These are phyloP conservation scores for Tolypocladium inflatum DNA, from an alignment of 2,329 filamentous ascomycete species.

Conservation along the genomic window DNA sequence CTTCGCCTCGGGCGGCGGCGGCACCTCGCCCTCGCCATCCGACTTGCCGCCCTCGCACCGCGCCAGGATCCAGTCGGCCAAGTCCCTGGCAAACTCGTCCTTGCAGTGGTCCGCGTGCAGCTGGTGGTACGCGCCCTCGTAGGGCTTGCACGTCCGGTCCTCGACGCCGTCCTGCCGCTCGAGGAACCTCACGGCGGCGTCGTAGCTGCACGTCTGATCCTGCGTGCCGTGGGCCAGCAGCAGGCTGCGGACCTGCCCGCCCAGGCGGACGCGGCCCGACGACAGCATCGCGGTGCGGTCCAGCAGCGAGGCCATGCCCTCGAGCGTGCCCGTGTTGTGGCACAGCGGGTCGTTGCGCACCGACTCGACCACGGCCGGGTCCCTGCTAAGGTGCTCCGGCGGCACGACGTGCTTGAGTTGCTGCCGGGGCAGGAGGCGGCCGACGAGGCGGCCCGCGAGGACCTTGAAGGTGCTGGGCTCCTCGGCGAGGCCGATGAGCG, in stretches of 20 bases:
- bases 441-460: slow-evolving; percentile 55
- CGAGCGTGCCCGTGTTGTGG: slow-evolving; percentile 80
- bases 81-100: slow-evolving; percentile 47
- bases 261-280: slow-evolving; percentile 41
- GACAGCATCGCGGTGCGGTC: slow-evolving; percentile 59
- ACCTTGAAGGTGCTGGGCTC: slow-evolving; percentile 57
- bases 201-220: slow-evolving; percentile 60
- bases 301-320: slow-evolving; percentile 67
- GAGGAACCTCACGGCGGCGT: slow-evolving; percentile 55
- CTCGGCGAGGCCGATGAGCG: slow-evolving; percentile 66
- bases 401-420: slow-evolving; percentile 61
- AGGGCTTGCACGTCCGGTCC: slow-evolving; percentile 64
- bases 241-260: slow-evolving; percentile 49
- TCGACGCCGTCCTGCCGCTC: slow-evolving; percentile 43
- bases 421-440: slow-evolving; percentile 54
- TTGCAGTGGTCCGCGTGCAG: slow-evolving; percentile 51
- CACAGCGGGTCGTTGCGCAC: slow-evolving; percentile 59
- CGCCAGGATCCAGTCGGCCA: slow-evolving; percentile 57
- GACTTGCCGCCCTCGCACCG: slow-evolving; percentile 9
- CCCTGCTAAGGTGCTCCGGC: slow-evolving; percentile 54
- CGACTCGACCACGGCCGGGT: slow-evolving; percentile 50
- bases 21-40: slow-evolving; percentile 1
- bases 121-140: slow-evolving; percentile 73
- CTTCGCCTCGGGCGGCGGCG: slow-evolving; percentile 22
- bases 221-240: slow-evolving; percentile 69